Evolutionary conservation across 306 rosid genomes (phyloP).

Genomic region (Vigna trinervia): DNA sequence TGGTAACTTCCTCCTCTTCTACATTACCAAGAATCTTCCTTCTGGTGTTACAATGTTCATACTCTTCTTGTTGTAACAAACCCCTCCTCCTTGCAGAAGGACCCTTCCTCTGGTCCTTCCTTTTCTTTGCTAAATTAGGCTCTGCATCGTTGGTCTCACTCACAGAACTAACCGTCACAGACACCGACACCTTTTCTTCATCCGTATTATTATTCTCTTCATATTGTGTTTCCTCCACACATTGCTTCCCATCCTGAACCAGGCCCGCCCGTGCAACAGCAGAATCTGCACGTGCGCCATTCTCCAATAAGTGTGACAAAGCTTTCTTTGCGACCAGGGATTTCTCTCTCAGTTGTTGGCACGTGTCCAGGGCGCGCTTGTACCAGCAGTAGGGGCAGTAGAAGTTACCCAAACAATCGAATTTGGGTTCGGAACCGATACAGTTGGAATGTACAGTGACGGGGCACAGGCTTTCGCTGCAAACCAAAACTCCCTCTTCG

Average conservation of each 20-base stretch:
- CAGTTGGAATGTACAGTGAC: slow-evolving; percentile 65
- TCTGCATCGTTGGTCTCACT: slow-evolving; percentile 51
- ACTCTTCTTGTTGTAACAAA: neutral
- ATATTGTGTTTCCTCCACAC: neutral
- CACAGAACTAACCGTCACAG: slow-evolving; percentile 26
- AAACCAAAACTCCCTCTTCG: slow-evolving; percentile 52
- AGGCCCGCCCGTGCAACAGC: neutral
- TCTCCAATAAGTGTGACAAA: slow-evolving; percentile 54
- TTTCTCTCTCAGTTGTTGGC: slow-evolving; percentile 48
- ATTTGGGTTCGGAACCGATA: slow-evolving; percentile 56
- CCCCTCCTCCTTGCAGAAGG: neutral
- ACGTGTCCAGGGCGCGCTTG: slow-evolving; percentile 46
- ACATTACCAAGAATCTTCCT: neutral
- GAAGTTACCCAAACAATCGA: slow-evolving; percentile 63
- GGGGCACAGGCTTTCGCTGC: slow-evolving; percentile 64
- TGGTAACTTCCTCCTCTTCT: slow-evolving; percentile 46
- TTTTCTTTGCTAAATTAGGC: slow-evolving; percentile 13
- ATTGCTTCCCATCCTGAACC: slow-evolving; percentile 14
- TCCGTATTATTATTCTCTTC: slow-evolving; percentile 21
- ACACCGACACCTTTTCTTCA: slow-evolving; percentile 31
- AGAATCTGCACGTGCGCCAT: neutral
- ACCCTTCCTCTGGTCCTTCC: slow-evolving; percentile 5
- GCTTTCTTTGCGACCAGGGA: slow-evolving; percentile 52
- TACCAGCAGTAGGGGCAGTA: slow-evolving; percentile 72
- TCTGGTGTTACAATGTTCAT: neutral